Evolutionary conservation across 179 eudicot species (phyloP), one percentile per base, ranked within the genome.

Genomic region (Gypsophila paniculata): DNA sequence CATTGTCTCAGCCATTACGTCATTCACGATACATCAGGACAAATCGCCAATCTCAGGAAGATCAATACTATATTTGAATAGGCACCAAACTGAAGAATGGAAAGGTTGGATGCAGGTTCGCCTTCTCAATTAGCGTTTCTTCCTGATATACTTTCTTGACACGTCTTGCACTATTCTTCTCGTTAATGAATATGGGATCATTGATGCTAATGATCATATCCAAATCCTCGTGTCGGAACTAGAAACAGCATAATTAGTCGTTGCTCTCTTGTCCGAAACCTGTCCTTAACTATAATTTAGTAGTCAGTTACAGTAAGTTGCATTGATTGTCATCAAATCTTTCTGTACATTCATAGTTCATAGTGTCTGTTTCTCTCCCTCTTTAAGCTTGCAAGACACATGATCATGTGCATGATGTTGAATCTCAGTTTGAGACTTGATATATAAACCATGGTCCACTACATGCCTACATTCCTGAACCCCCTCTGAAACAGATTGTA

Each of bases 31-130:
- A 66, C 98, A 93, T 76, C 84, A 85, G 68, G 96, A 93, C 72
- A 93, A 80, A 82, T 86, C 98, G 60, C 82, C 93, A 53, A 75
- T 89, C 65, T 83, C 98, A 2, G 98, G 91, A 70, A 93, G 83
- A 79, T 75, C 90, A 53, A 86, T 91, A 72, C 87, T 89, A 48
- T 93, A 91, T 74, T 76, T 93, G 59, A 93, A 91, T 75, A 80
- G 98, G 85, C 98, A 91, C 79, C 98, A 93, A 85, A 93, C 96
- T 72, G 96, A 93, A 81, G 98, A 93, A 77, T 93, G 98, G 98
- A 91, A 84, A 88, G 98, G 98, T 61, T 93, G 98, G 98, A 93
- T 93, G 98, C 98, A 93, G 98, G 98, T 88, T 70, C 71, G 86
- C 63, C 54, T 48, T 54, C 48, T 18, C 23, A 14, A 52, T 4